Percentiles rank a stretch among this genome's conserved stretches.
These are phyloP conservation scores for Vicia faba DNA, from an alignment of 306 rosid species.

Conservation along the genomic window DNA sequence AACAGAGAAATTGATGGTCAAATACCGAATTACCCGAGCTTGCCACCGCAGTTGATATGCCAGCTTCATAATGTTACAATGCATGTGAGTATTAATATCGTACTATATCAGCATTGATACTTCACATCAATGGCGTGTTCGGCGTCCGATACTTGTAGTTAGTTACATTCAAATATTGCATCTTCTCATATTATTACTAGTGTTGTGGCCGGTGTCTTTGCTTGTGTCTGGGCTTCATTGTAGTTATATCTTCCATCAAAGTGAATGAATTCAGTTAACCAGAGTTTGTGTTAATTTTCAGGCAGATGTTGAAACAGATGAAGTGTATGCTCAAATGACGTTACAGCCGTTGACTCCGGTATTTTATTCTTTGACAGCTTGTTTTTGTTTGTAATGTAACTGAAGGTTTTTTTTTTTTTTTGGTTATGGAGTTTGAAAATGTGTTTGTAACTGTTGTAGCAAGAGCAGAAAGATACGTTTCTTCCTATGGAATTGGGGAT, in stretches of 20 bases:
- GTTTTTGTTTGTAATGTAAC: background rate
- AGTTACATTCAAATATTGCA: too few relatives aligned
- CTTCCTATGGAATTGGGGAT: conserved; percentile 86
- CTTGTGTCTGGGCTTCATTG: background rate
- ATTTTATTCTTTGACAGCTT: conserved; percentile 12
- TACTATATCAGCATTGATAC: too few relatives aligned
- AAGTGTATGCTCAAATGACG: conserved; percentile 92
- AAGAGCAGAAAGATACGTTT: conserved; percentile 84
- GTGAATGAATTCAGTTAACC: conserved; percentile 14
- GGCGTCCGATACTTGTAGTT: too few relatives aligned
- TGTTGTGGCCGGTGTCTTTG: too few relatives aligned
- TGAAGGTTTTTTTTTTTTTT: conserved; percentile 3
- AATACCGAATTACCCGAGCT: conserved; percentile 78
- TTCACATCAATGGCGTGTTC: too few relatives aligned
- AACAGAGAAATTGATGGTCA: conserved; percentile 80
- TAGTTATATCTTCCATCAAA: conserved; percentile 3
- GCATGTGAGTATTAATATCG: conserved; percentile 61
- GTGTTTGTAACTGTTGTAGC: conserved; percentile 45
- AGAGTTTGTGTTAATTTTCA: conserved; percentile 50
- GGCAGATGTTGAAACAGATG: conserved; percentile 93
- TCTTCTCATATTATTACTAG: too few relatives aligned
- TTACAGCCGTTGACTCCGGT: conserved; percentile 79
- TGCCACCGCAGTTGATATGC: conserved; percentile 82
- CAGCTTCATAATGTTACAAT: conserved; percentile 83
- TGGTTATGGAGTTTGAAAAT: background rate